Conservation (phyloP, 345 rosid genomes). For the Eucalyptus marginata region DNA sequence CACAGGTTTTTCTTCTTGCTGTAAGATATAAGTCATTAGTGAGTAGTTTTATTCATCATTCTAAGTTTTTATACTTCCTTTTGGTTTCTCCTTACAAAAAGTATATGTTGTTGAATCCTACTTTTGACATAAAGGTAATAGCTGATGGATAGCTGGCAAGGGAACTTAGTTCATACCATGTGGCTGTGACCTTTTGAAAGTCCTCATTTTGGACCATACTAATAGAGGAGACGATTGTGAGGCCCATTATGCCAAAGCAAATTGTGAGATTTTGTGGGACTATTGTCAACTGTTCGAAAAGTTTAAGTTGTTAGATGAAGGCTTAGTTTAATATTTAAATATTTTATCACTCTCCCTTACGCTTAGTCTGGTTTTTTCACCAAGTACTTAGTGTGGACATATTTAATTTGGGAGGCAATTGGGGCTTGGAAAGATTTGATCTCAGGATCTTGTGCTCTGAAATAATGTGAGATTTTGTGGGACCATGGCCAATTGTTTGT, state of each 20-base stretch:
- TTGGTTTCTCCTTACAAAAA: background rate
- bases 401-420: background rate
- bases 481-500: background rate
- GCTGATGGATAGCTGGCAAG: background rate
- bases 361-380: background rate
- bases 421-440: background rate
- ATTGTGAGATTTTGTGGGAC: background rate
- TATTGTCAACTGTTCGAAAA: background rate
- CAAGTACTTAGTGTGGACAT: background rate
- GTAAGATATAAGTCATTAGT: background rate
- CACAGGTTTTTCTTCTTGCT: conserved; percentile 36
- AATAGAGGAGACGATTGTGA: background rate
- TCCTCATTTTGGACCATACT: background rate
- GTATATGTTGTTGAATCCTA: background rate
- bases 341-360: background rate
- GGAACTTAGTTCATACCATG: background rate
- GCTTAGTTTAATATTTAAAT: background rate
- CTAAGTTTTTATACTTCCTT: background rate
- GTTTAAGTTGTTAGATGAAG: background rate
- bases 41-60: background rate
- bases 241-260: background rate
- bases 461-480: background rate
- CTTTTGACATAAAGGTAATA: background rate
- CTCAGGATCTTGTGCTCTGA: background rate
- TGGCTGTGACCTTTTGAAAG: background rate